Evolutionary conservation across 2,329 filamentous ascomycete species (phyloP).

Genomic region (Neophaeococcomyces mojaviensis): DNA sequence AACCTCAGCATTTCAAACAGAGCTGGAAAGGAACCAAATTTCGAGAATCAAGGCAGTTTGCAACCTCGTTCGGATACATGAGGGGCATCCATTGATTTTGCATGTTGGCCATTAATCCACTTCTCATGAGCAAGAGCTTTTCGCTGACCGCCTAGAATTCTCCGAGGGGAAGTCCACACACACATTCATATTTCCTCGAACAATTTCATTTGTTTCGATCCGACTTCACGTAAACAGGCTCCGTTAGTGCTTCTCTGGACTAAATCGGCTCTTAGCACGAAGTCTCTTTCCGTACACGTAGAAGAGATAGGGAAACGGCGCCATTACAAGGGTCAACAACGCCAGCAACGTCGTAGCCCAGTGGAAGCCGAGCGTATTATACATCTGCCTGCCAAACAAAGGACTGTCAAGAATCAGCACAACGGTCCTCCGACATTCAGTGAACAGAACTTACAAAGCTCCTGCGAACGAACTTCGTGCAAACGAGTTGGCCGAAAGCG

Average conservation of each 20-base stretch:
- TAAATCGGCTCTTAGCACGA: constrained; percentile 38
- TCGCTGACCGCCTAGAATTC: too few species aligned
- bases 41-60: too few species aligned
- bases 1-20: too few species aligned
- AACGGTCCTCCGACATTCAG: background rate
- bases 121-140: too few species aligned
- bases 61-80: too few species aligned
- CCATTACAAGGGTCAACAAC: constrained; percentile 33
- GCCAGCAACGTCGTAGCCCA: constrained; percentile 36
- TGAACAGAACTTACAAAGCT: constrained; percentile 47
- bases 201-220: background rate
- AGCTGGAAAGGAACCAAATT: too few species aligned
- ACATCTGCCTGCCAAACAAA: constrained; percentile 29
- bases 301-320: constrained; percentile 45
- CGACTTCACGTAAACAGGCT: background rate
- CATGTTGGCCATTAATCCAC: too few species aligned
- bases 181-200: background rate
- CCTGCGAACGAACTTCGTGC: constrained; percentile 72
- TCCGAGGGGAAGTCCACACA: too few species aligned
- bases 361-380: constrained; percentile 29
- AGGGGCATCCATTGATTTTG: too few species aligned
- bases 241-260: constrained; percentile 11
- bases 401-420: constrained; percentile 7
- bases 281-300: constrained; percentile 42
- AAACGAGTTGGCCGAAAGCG: constrained; percentile 77